These are phyloP conservation scores for Elsinoe fawcettii DNA, from an alignment of 2,329 filamentous ascomycete genomes.

Conservation along the genomic window DNA sequence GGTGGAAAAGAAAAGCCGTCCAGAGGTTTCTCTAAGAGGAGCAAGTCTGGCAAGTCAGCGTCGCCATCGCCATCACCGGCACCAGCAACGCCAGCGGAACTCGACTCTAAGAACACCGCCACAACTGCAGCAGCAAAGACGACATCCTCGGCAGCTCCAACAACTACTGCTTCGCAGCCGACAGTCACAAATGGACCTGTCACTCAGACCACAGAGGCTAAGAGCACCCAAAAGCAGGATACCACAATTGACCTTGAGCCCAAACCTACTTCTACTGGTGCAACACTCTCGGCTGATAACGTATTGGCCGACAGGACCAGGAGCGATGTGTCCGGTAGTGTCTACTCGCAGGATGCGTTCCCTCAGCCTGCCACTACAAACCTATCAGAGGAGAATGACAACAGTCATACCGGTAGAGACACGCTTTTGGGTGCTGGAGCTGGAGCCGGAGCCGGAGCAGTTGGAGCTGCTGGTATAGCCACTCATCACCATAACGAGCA, in stretches of 20 bases:
- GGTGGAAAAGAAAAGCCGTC: constrained; percentile 13
- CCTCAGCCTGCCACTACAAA: not conserved
- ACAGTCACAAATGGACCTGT: not conserved
- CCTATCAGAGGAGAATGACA: not conserved
- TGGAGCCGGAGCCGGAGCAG: constrained; percentile 24
- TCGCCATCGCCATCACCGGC: constrained; percentile 18
- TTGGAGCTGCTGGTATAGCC: constrained; percentile 15
- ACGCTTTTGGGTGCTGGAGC: constrained; percentile 25
- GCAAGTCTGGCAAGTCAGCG: constrained; percentile 18
- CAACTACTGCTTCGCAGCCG: not conserved
- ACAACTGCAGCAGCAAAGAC: not conserved
- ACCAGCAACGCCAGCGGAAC: not conserved
- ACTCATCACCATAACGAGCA: not conserved
- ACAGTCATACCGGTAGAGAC: not conserved
- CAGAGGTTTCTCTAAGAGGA: constrained; percentile 15
- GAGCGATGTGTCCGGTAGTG: constrained; percentile 9
- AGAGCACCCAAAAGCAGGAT: not conserved
- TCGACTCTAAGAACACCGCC: not conserved
- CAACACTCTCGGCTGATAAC: constrained; percentile 9
- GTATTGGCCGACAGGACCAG: not conserved
- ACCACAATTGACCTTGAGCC: not conserved
- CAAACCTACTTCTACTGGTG: constrained; percentile 18
- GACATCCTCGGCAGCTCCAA: not conserved
- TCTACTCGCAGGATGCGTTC: constrained; percentile 7
- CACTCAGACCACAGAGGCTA: not conserved